Evolutionary conservation across 1,284 basidiomycete genomes (phyloP).

Genomic region (Papiliotrema terrestris): DNA sequence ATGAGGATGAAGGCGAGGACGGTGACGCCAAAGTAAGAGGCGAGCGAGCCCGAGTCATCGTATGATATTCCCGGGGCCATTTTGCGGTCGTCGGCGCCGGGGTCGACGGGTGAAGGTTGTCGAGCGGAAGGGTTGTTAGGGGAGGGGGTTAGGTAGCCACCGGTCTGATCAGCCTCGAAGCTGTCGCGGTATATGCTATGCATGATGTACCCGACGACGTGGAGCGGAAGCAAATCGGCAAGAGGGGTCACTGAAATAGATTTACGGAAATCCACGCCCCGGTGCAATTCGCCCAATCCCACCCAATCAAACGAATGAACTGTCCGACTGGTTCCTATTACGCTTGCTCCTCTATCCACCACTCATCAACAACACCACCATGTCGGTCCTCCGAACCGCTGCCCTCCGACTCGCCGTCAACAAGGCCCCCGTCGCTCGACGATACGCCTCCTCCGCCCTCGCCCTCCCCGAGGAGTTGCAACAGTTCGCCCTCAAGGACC

Average conservation of each 20-base stretch:
- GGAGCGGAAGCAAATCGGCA: conserved; percentile 3
- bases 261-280: background rate
- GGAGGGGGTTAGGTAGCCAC: background rate
- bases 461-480: background rate
- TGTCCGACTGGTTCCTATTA: background rate
- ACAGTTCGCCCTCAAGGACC: background rate
- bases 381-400: conserved; percentile 3
- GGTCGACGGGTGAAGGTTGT: background rate
- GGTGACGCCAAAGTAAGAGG: conserved; percentile 82
- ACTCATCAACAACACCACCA: conserved; percentile 2
- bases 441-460: conserved; percentile 11
- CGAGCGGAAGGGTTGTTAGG: background rate
- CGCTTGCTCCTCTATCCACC: background rate
- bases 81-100: background rate
- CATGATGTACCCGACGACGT: background rate
- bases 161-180: no score
- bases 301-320: background rate
- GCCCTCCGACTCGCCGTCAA: conserved; percentile 9
- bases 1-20: conserved; percentile 75
- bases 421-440: conserved; percentile 15
- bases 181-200: background rate
- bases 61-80: conserved; percentile 55
- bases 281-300: background rate
- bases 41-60: conserved; percentile 84
- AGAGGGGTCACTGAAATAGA: background rate